phyloP scores from a whole-genome alignment of 495 filamentous ascomycete genomes.

The Alectoria sarmentosa region DNA sequence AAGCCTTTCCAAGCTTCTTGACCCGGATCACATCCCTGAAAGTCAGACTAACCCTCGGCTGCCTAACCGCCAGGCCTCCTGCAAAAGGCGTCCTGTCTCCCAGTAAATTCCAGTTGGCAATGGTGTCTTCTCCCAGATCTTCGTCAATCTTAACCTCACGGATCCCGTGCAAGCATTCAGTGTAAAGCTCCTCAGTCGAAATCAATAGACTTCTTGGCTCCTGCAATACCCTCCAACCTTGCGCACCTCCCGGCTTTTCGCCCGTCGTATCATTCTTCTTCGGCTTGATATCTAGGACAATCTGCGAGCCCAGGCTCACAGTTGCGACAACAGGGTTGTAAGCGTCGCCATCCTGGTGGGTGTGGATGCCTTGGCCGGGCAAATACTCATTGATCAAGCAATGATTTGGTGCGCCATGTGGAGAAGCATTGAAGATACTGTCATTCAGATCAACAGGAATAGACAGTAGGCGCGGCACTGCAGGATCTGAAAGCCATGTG shows the following conservation, averaged over 20 bases:
- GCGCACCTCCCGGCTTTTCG: conserved; percentile 24
- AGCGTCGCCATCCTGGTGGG: conserved; percentile 86
- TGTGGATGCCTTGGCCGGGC: conserved; percentile 87
- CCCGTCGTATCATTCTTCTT: conserved; percentile 38
- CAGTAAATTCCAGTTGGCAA: conserved; percentile 81
- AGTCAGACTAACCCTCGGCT: conserved; percentile 75
- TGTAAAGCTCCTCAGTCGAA: conserved; percentile 62
- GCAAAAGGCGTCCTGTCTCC: conserved; percentile 50
- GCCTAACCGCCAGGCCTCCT: conserved; percentile 52
- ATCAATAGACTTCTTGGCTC: conserved; percentile 79
- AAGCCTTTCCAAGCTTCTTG: conserved; percentile 61
- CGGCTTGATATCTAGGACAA: conserved; percentile 72
- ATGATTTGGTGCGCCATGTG: conserved; percentile 78
- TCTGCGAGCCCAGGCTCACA: conserved; percentile 68
- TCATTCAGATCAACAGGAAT: conserved; percentile 31
- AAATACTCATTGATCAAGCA: conserved; percentile 89
- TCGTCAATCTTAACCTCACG: conserved; percentile 53
- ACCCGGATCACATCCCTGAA: conserved; percentile 91
- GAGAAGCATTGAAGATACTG: conserved; percentile 59
- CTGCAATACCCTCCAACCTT: conserved; percentile 66
- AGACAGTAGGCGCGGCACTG: conserved; percentile 59
- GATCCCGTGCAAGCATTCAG: conserved; percentile 70
- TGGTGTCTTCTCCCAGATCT: conserved; percentile 48
- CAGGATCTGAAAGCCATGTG: conserved; percentile 63
- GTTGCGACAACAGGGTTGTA: conserved; percentile 87